phyloP scores from a whole-genome alignment of 306 rosid genomes.

The Sechiopsis laciniata region DNA sequence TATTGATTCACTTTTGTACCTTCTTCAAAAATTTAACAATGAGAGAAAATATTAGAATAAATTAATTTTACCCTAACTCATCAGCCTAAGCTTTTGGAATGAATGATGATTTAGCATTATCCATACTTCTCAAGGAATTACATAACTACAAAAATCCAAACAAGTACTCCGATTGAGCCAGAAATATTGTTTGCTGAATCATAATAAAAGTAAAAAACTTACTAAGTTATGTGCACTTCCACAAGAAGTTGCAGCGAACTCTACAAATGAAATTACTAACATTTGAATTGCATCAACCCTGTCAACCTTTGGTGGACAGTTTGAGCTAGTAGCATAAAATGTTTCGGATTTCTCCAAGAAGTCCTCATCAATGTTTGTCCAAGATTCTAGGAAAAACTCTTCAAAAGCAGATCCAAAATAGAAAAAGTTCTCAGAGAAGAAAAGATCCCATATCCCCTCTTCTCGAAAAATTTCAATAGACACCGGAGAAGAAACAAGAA shows the following conservation, averaged over 20 bases:
- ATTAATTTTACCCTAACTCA: not conserved
- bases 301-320: slow-evolving; percentile 34
- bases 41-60: not conserved
- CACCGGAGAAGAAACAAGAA: slow-evolving; percentile 59
- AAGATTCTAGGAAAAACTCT: slow-evolving; percentile 37
- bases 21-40: not conserved
- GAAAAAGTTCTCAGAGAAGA: slow-evolving; percentile 85
- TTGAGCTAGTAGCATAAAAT: slow-evolving; percentile 36
- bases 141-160: not conserved
- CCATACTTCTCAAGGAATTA: not conserved
- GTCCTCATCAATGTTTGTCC: slow-evolving; percentile 26
- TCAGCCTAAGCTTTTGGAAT: not conserved
- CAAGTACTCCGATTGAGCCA: slow-evolving; percentile 21
- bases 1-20: not conserved
- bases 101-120: not conserved
- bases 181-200: slow-evolving; percentile 19
- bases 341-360: slow-evolving; percentile 36
- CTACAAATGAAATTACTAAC: slow-evolving; percentile 77
- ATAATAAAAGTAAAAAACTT: slow-evolving; percentile 26
- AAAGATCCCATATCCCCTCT: slow-evolving; percentile 90
- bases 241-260: slow-evolving; percentile 65
- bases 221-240: slow-evolving; percentile 70
- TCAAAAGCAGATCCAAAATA: slow-evolving; percentile 55
- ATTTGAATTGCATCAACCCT: slow-evolving; percentile 61
- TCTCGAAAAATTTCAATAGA: slow-evolving; percentile 58